phyloP scores from a whole-genome alignment of 169 alveolate species.

The Plasmodium adleri region DNA sequence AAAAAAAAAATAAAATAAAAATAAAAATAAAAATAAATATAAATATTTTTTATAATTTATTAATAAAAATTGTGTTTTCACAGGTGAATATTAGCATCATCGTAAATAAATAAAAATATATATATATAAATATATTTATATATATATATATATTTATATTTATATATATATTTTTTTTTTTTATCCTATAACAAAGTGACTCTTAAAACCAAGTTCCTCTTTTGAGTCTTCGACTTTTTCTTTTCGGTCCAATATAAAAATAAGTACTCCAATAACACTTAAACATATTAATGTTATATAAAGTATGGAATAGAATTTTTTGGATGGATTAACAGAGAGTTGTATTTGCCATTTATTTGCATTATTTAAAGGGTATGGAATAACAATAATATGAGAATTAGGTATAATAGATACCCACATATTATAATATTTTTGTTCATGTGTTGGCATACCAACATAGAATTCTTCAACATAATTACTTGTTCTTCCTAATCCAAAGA shows the following conservation, averaged over 20 bases:
- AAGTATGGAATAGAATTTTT: conserved; percentile 80
- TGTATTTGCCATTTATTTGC: conserved; percentile 85
- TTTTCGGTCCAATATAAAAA: conserved; percentile 81
- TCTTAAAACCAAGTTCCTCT: conserved; percentile 85
- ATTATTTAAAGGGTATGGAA: conserved; percentile 80
- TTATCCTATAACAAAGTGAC: conserved; percentile 69
- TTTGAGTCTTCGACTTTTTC: conserved; percentile 84
- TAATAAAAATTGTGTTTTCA: too few relatives aligned
- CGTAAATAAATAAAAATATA: too few relatives aligned
- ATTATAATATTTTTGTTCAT: conserved; percentile 76
- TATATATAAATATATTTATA: too few relatives aligned
- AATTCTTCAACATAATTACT: conserved; percentile 91
- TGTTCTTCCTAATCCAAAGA: conserved; percentile 88
- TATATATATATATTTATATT: too few relatives aligned
- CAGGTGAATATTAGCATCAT: too few relatives aligned
- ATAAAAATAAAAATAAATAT: too few relatives aligned
- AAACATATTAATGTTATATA: conserved; percentile 80
- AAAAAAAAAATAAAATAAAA: too few relatives aligned
- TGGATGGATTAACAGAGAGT: conserved; percentile 84
- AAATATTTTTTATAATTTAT: too few relatives aligned
- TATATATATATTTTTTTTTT: too few relatives aligned
- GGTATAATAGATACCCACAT: conserved; percentile 89
- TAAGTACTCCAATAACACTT: conserved; percentile 80
- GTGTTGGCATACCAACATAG: conserved; percentile 87
- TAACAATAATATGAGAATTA: conserved; percentile 83